Base-by-base conservation (phyloP, 179 eudicot genomes). In the Sideroxylon spinosum region DNA sequence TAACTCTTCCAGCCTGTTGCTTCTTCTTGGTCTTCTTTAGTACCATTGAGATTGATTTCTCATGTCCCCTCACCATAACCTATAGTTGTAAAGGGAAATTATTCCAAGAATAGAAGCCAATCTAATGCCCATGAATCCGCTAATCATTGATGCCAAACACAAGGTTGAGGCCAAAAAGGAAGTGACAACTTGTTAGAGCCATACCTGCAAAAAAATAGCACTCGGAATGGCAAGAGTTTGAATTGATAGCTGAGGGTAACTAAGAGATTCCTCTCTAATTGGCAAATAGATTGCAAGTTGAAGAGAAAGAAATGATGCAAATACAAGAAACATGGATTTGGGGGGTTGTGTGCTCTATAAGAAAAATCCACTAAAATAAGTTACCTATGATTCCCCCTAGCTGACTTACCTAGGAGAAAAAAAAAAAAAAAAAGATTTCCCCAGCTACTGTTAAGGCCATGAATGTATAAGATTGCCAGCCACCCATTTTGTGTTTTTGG, bases 371-470 rank as follows among this genome's bases (percentile, higher is more conserved):
- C 98, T 95, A 0, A 0, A 93, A 57, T 48, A 88, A 88, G 83
- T 95, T 93, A 29, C 98, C 98, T 20, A 91, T 50, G 78, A 93
- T 79, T 37, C 98, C 98, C 8, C 98, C 98, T n/a, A n/a, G 90
- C 79, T n/a, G n/a, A n/a, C n/a, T n/a, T n/a, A n/a, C n/a, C n/a
- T n/a, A n/a, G n/a, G n/a, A n/a, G n/a, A n/a, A n/a, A n/a, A n/a
- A n/a, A n/a, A n/a, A n/a, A n/a, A n/a, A n/a, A n/a, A n/a, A n/a
- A n/a, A n/a, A n/a, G n/a, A n/a, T n/a, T n/a, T n/a, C n/a, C n/a
- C n/a, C n/a, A n/a, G n/a, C n/a, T n/a, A n/a, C n/a, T n/a, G 98
- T 98, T 57, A 88, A 89, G 59, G 95, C 92, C 95, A 91, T 95
- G 78, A 90, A 90, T 32, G 97, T 85, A 25, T 93, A 93, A 72